Conservation (phyloP, 192 early-diverging fungal genomes). For the Coemansia furcata region DNA sequence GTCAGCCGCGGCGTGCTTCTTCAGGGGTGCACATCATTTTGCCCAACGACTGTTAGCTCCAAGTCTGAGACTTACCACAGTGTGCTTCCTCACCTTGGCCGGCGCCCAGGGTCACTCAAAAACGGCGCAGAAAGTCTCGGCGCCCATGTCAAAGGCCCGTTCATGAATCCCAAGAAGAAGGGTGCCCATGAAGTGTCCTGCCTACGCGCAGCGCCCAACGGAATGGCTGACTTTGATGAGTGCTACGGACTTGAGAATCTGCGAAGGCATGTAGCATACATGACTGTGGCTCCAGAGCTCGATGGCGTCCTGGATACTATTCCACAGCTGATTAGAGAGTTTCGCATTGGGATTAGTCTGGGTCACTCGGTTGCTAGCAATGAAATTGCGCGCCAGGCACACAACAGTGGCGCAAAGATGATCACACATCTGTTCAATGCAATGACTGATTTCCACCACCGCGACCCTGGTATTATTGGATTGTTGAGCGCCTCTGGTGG, state of each 20-base stretch:
- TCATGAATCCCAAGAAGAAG: slow-evolving; percentile 61
- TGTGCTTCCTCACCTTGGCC: slow-evolving; percentile 51
- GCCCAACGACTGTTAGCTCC: slow-evolving; percentile 70
- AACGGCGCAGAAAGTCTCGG: slow-evolving; percentile 60
- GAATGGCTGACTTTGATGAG: slow-evolving; percentile 59
- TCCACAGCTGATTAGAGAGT: slow-evolving; percentile 57
- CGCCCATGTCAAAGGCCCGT: slow-evolving; percentile 62
- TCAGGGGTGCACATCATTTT: slow-evolving; percentile 72
- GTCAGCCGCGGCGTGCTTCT: slow-evolving; percentile 65
- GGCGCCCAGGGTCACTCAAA: slow-evolving; percentile 55
- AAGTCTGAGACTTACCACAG: slow-evolving; percentile 61
- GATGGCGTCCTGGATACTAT: slow-evolving; percentile 64
- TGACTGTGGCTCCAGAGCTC: slow-evolving; percentile 71
- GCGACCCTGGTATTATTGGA: slow-evolving; percentile 72
- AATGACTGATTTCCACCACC: slow-evolving; percentile 76
- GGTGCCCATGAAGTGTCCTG: slow-evolving; percentile 64
- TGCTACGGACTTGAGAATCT: slow-evolving; percentile 58
- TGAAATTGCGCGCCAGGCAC: slow-evolving; percentile 55
- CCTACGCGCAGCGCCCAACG: slow-evolving; percentile 57
- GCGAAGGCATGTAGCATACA: slow-evolving; percentile 55
- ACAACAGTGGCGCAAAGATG: slow-evolving; percentile 58
- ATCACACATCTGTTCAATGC: slow-evolving; percentile 80
- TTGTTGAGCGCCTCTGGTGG: slow-evolving; percentile 53
- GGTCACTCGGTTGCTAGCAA: slow-evolving; percentile 60
- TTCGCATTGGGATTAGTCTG: slow-evolving; percentile 58